Evolutionary conservation across 768 basidiomycete genomes (phyloP).

Genomic region (Nidularia pulvinata): DNA sequence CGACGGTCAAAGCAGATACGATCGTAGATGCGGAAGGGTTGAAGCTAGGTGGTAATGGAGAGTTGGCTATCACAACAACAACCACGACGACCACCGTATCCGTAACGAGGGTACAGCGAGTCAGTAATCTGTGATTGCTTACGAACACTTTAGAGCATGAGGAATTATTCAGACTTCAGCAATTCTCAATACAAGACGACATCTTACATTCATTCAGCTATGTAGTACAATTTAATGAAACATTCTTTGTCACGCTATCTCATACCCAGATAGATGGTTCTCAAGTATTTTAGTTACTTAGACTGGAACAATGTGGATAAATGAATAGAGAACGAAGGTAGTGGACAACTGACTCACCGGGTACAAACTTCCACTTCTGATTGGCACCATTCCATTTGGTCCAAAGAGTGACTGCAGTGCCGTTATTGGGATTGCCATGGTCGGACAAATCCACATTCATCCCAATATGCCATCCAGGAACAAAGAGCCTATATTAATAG

Average conservation of each 20-base stretch:
- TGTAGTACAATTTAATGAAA: too few species aligned
- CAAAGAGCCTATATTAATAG: neutral
- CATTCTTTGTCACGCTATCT: too few species aligned
- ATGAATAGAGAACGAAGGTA: too few species aligned
- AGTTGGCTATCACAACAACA: slow-evolving; percentile 24
- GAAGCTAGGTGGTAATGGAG: slow-evolving; percentile 17
- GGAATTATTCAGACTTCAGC: too few species aligned
- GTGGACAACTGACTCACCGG: too few species aligned
- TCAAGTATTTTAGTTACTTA: too few species aligned
- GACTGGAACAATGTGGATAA: too few species aligned
- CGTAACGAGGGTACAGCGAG: slow-evolving; percentile 17
- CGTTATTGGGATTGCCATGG: neutral
- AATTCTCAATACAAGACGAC: too few species aligned
- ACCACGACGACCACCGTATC: slow-evolving; percentile 25
- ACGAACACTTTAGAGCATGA: too few species aligned
- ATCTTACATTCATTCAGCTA: too few species aligned
- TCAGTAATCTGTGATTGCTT: too few species aligned
- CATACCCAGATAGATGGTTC: too few species aligned
- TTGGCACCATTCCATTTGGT: neutral
- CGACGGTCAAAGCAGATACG: slow-evolving; percentile 14
- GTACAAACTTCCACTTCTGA: slow-evolving; percentile 1
- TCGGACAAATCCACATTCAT: neutral
- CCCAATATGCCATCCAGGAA: neutral
- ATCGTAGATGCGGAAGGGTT: slow-evolving; percentile 17
- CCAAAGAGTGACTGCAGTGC: neutral